Evolutionary conservation across 192 early-diverging fungal species (phyloP), one percentile per base, ranked within the genome.

Genomic region (Ambispora gerdemannii): DNA sequence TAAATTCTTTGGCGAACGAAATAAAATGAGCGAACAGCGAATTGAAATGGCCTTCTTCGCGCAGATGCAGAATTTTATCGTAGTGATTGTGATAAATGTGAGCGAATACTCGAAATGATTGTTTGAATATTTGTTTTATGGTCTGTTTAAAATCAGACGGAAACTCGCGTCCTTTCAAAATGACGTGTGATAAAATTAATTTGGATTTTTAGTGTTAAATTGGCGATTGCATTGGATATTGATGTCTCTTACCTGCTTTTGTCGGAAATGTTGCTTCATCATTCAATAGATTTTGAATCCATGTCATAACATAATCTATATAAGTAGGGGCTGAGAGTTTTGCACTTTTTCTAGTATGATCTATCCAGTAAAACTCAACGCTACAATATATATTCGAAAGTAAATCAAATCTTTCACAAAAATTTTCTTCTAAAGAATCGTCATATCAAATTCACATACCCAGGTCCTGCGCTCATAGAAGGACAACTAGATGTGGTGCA

Each of bases 11-110:
- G 25, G 87, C 87, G 80, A 98, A 98, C 11, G 91, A 91, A 35
- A 94, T 84, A 76, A 98, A 92, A 72, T 98, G 95, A 1, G 96
- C 93, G 87, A 96, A 95, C 15, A 98, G 80, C 2, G 96, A 92
- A 83, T 98, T 98, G 68, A 97, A 86, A 73, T 98, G 96, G 0
- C 86, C 86, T 71, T 98, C 94, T 49, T 90, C 86, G 34, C 82
- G 83, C 31, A 97, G 75, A 73, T 88, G 88, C 34, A 96, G 79
- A 35, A 98, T 82, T 73, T 91, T 88, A 56, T 90, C 90, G 67
- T 92, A 96, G 76, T 98, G 96, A 11, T 83, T 73, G 77, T 93
- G 90, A 76, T 95, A 98, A 35, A 98, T 93, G 75, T 98, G 96
- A 2, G 90, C 93, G 76, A 98, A 88, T 15, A 98, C 83, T 38